A percentile compares a stretch with the other conserved stretches of the same genome.
phyloP scores from a whole-genome alignment of 2,329 filamentous ascomycete species.

The Ceratocystis papillata region DNA sequence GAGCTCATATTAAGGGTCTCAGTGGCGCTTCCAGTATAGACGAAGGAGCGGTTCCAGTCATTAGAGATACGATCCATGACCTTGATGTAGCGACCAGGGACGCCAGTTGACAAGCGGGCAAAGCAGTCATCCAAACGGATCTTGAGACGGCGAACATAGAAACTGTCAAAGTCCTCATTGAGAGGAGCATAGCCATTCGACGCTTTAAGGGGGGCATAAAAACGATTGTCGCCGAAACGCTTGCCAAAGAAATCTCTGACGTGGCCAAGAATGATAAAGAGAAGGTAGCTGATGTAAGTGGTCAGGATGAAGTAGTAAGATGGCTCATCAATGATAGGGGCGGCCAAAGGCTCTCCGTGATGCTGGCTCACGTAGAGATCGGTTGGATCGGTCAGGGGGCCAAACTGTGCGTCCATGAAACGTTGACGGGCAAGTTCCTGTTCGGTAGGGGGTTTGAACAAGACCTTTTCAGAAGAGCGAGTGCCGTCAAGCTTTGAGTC shows the following conservation, averaged over 20 bases:
- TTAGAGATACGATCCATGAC: constrained; percentile 81
- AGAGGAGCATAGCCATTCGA: constrained; percentile 86
- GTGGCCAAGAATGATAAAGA: constrained; percentile 91
- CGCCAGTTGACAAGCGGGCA: constrained; percentile 79
- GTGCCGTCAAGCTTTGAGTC: constrained; percentile 9
- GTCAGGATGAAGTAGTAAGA: constrained; percentile 95
- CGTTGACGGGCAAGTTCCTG: constrained; percentile 67
- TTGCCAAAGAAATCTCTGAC: constrained; percentile 97
- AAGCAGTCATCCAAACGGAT: constrained; percentile 95
- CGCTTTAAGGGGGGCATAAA: constrained; percentile 70
- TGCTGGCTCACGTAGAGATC: constrained; percentile 88
- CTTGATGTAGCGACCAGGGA: constrained; percentile 88
- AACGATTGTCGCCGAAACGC: constrained; percentile 71
- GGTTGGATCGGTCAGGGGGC: constrained; percentile 64
- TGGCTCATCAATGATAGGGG: constrained; percentile 86
- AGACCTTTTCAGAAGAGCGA: constrained; percentile 49
- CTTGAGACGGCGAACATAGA: constrained; percentile 88
- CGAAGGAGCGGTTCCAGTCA: constrained; percentile 85
- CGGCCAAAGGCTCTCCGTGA: constrained; percentile 64
- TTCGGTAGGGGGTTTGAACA: constrained; percentile 81
- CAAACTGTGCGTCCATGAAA: constrained; percentile 81
- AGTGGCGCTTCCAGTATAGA: constrained; percentile 77
- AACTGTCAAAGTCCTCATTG: constrained; percentile 98
- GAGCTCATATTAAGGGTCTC: constrained; percentile 98
- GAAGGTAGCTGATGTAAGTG: constrained; percentile 95